Percentiles rank a stretch among this genome's conserved stretches.
These are phyloP conservation scores for Erysimum cheiri DNA, from an alignment of 441 rosid genomes.

Conservation along the genomic window DNA sequence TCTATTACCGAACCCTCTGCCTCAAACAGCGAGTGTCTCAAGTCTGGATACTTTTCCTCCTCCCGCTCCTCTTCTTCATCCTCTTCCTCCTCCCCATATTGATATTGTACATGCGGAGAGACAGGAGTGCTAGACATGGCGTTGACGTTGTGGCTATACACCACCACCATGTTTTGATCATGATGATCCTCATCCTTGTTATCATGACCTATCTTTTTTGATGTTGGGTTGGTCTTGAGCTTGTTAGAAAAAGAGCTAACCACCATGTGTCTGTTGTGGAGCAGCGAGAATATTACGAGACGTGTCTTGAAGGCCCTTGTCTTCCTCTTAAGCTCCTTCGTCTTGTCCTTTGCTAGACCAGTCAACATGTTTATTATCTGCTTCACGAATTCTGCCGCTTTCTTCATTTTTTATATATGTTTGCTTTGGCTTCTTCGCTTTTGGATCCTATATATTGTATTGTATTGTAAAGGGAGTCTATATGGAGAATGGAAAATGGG, in stretches of 20 bases:
- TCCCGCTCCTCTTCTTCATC: slow-evolving; percentile 22
- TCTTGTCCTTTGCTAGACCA: slow-evolving; percentile 58
- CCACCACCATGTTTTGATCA: slow-evolving; percentile 48
- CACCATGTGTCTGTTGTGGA: slow-evolving; percentile 64
- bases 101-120: slow-evolving; percentile 41
- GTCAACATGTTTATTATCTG: slow-evolving; percentile 50
- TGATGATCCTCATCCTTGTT: neutral
- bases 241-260: slow-evolving; percentile 62
- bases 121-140: slow-evolving; percentile 42
- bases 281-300: slow-evolving; percentile 64
- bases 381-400: slow-evolving; percentile 60
- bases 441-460: neutral
- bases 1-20: slow-evolving; percentile 74
- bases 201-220: slow-evolving; percentile 27
- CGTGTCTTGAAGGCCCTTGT: slow-evolving; percentile 67
- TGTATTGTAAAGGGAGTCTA: slow-evolving; percentile 12
- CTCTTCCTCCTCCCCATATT: neutral
- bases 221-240: slow-evolving; percentile 49
- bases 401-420: slow-evolving; percentile 54
- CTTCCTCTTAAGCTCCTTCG: slow-evolving; percentile 65
- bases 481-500: slow-evolving; percentile 38
- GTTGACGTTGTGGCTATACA: slow-evolving; percentile 35
- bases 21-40: slow-evolving; percentile 56
- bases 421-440: slow-evolving; percentile 30
- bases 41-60: slow-evolving; percentile 56